Evolutionary conservation across 805 yeast genomes (phyloP), one percentile per base, ranked within the genome.

Genomic region (Hanseniaspora meyeri): DNA sequence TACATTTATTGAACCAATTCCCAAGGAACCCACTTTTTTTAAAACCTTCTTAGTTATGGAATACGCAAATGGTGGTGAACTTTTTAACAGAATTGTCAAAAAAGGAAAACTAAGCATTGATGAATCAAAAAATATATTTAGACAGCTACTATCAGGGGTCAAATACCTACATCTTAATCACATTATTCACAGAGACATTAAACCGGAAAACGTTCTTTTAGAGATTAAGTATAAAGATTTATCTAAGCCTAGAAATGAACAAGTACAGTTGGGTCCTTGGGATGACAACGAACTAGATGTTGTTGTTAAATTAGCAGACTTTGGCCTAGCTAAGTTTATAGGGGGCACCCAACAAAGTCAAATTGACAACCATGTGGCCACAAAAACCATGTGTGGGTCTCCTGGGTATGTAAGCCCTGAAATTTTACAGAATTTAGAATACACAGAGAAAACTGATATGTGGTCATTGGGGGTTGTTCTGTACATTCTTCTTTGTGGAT

Each of bases 331-430:
- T 1, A 74, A 78, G 61, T 70, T 72, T 49, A 74, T 85, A 46
- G 91, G 91, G 7, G 57, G 57, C 24, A 36, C 11, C 42, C 16
- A 20, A 5, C 20, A 36, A 45, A 27, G 40, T 34, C 49, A 46
- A 45, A 19, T 24, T n/a, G 16, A 43, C 12, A 88, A 83, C 62
- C 69, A 80, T 60, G 78, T 81, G 59, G 84, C 84, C 64, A 84
- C 95, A 10, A 81, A 81, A 62, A 86, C 95, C 0, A 68, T 86
- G 43, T 86, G 95, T 69, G 95, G 95, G 1, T 86, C 95, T 0
- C 95, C 95, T 0, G 88, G 91, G 0, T 86, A 86, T 64, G 93
- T 86, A 19, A 93, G 93, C 0, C 95, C 95, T 0, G 95, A 86
- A 63, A 84, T 86, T 7, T 60, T 74, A n/a, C 62, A 65, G 24